A percentile compares a stretch with the other conserved stretches of the same genome.
These are phyloP conservation scores for Calonectria honghensis DNA, from an alignment of 2,329 filamentous ascomycete species.

Conservation along the genomic window DNA sequence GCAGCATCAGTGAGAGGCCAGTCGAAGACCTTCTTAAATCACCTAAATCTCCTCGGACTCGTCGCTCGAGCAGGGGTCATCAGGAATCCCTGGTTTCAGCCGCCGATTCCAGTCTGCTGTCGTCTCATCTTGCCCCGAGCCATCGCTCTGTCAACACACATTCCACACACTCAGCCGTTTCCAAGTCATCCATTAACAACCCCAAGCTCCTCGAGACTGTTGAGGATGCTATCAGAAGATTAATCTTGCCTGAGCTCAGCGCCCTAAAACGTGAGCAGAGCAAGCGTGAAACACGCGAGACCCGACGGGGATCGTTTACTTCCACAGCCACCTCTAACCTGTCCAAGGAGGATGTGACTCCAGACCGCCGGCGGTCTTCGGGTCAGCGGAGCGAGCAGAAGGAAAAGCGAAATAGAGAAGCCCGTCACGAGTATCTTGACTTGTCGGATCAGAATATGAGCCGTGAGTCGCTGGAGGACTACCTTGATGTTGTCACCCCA, in stretches of 20 bases:
- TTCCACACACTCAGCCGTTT: slow-evolving; percentile 70
- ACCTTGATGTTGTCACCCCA: slow-evolving; percentile 66
- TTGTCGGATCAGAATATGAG: slow-evolving; percentile 69
- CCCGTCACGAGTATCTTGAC: slow-evolving; percentile 72
- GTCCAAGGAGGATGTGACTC: slow-evolving; percentile 74
- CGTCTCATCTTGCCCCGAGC: slow-evolving; percentile 71
- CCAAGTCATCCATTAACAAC: slow-evolving; percentile 90
- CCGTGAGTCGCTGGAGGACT: slow-evolving; percentile 67
- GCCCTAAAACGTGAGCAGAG: slow-evolving; percentile 94
- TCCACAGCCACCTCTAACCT: slow-evolving; percentile 72
- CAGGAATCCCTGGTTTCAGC: slow-evolving; percentile 73
- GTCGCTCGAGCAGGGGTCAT: slow-evolving; percentile 71
- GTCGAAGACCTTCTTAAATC: slow-evolving; percentile 61
- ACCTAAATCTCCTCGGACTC: slow-evolving; percentile 63
- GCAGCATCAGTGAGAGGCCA: slow-evolving; percentile 69
- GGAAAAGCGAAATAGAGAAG: slow-evolving; percentile 71
- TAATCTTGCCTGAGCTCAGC: slow-evolving; percentile 93
- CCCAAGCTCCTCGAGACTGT: slow-evolving; percentile 93
- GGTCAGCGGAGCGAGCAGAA: slow-evolving; percentile 70
- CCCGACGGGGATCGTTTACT: slow-evolving; percentile 78
- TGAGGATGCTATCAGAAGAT: slow-evolving; percentile 91
- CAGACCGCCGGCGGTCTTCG: slow-evolving; percentile 77
- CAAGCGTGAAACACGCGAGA: slow-evolving; percentile 82
- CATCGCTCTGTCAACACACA: slow-evolving; percentile 74
- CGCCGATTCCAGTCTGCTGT: slow-evolving; percentile 73